Percentiles rank a stretch among this genome's conserved stretches.
Evolutionary conservation across 805 yeast species (phyloP).

Genomic region (Candida taoyuanica): DNA sequence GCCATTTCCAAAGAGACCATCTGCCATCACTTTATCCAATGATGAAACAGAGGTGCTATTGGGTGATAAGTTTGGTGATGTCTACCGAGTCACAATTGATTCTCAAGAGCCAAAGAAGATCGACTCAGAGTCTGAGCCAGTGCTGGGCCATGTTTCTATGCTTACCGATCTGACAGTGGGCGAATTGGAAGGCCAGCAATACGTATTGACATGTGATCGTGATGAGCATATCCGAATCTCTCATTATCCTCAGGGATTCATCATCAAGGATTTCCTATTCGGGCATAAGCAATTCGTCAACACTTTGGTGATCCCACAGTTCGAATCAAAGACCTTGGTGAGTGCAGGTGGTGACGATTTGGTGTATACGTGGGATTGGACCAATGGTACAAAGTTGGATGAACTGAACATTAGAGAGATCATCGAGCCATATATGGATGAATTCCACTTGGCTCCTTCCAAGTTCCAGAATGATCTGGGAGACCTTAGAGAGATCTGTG

Average conservation of each 20-base stretch:
- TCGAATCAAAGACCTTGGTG: conserved; percentile 48
- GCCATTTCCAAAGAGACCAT: conserved; percentile 88
- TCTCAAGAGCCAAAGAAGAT: conserved; percentile 31
- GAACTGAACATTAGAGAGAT: conserved; percentile 44
- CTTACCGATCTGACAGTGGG: conserved; percentile 66
- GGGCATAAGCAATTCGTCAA: conserved; percentile 87
- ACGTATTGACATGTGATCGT: conserved; percentile 77
- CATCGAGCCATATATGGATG: conserved; percentile 42
- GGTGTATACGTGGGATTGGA: conserved; percentile 79
- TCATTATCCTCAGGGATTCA: conserved; percentile 69
- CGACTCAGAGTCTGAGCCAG: conserved; percentile 53
- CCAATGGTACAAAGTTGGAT: conserved; percentile 38
- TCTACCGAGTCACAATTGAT: conserved; percentile 54
- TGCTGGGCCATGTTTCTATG: conserved; percentile 96
- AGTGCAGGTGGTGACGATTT: conserved; percentile 92
- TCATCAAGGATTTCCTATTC: conserved; percentile 78
- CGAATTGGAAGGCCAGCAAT: conserved; percentile 39
- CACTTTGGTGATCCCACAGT: conserved; percentile 49
- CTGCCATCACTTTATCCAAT: conserved; percentile 67
- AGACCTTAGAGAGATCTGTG: conserved; percentile 46
- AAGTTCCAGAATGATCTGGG: conserved; percentile 53
- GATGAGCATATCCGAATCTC: conserved; percentile 94
- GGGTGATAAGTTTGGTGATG: conserved; percentile 97
- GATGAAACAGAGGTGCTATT: conserved; percentile 56
- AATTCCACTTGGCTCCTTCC: conserved; percentile 58